A percentile compares a stretch with the other conserved stretches of the same genome.
Conservation (phyloP, 202 grass and related monocot species). For the Musa balbisiana region DNA sequence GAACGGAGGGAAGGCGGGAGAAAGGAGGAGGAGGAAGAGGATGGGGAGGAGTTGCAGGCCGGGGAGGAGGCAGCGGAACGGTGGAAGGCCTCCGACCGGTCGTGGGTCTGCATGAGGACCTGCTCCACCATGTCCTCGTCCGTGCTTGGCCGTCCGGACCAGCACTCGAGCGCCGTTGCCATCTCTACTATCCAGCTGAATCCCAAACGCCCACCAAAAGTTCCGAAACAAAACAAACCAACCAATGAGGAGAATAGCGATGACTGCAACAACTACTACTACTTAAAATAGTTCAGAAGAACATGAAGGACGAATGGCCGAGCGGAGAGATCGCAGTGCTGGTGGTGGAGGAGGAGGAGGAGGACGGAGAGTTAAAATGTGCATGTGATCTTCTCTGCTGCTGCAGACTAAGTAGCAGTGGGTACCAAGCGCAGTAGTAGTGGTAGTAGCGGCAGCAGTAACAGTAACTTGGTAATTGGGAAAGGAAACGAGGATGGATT, state of each 20-base stretch:
- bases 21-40: conserved; percentile 16
- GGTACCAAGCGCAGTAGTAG: not conserved
- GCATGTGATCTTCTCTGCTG: conserved; percentile 19
- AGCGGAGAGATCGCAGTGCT: conserved; percentile 31
- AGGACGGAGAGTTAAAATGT: not conserved
- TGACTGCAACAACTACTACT: not conserved
- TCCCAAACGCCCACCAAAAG: not conserved
- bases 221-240: not conserved
- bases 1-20: conserved; percentile 22
- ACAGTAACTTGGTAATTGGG: not conserved
- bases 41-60: conserved; percentile 27
- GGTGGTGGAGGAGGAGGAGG: conserved; percentile 2
- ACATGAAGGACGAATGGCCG: conserved; percentile 5
- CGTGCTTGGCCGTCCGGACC: conserved; percentile 92
- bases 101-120: conserved; percentile 81
- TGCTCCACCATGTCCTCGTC: conserved; percentile 99
- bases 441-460: not conserved
- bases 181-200: conserved; percentile 30
- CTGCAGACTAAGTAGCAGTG: too few relatives aligned
- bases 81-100: conserved; percentile 63
- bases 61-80: conserved; percentile 36
- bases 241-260: too few relatives aligned
- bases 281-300: not conserved
- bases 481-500: not conserved
- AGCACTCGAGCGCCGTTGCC: conserved; percentile 96